A percentile compares a stretch with the other conserved stretches of the same genome.
Evolutionary conservation across 148 eudicot genomes (phyloP).

Genomic region (Rhododendron molle): DNA sequence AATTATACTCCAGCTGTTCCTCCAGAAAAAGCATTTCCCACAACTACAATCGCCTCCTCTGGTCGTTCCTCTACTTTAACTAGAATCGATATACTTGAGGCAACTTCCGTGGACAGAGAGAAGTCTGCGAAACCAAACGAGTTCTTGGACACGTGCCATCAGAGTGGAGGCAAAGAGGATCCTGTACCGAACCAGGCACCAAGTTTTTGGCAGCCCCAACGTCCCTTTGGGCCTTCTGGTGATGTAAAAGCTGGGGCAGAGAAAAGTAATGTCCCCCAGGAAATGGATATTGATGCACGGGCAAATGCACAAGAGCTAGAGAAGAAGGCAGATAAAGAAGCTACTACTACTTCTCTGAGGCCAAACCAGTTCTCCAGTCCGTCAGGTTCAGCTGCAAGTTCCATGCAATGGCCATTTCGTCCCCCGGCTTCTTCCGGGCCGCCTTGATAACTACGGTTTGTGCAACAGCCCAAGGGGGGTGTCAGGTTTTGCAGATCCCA

Average conservation of each 20-base stretch:
- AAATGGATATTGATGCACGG: slow-evolving; percentile 40
- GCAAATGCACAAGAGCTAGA: slow-evolving; percentile 33
- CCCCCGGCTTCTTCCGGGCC: slow-evolving; percentile 30
- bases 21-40: slow-evolving; percentile 96
- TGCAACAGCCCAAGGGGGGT: slow-evolving; percentile 28
- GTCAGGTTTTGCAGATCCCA: slow-evolving; percentile 27
- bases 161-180: slow-evolving; percentile 30
- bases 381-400: slow-evolving; percentile 20
- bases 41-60: slow-evolving; percentile 59
- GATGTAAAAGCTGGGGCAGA: slow-evolving; percentile 23
- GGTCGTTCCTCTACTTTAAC: slow-evolving; percentile 52
- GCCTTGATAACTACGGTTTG: not conserved
- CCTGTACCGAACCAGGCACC: slow-evolving; percentile 14
- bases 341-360: slow-evolving; percentile 23
- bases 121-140: slow-evolving; percentile 42
- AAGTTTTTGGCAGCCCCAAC: slow-evolving; percentile 45
- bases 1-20: slow-evolving; percentile 94
- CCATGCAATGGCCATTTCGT: slow-evolving; percentile 22
- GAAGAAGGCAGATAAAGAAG: slow-evolving; percentile 31
- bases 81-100: slow-evolving; percentile 43
- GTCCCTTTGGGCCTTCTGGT: slow-evolving; percentile 28
- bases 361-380: slow-evolving; percentile 33
- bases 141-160: slow-evolving; percentile 25
- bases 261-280: slow-evolving; percentile 29
- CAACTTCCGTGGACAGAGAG: slow-evolving; percentile 36